phyloP scores from a whole-genome alignment of 2,329 filamentous ascomycete species.

The Ilyonectria sp. region DNA sequence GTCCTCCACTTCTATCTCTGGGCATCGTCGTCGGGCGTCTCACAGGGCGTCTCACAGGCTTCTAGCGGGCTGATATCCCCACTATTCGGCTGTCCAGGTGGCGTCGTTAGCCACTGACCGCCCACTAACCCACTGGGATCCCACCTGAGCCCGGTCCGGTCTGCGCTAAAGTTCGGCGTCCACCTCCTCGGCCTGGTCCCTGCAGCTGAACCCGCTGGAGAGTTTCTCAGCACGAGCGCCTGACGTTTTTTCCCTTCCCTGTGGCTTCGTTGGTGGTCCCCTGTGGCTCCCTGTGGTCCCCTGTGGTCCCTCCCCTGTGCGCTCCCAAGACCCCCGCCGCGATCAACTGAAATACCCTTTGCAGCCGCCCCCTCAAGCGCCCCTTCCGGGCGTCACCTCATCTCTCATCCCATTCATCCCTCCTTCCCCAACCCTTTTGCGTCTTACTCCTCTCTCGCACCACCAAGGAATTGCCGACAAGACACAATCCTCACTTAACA shows the following conservation, averaged over 20 bases:
- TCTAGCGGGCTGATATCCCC: slow-evolving; percentile 43
- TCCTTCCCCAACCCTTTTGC: slow-evolving; percentile 40
- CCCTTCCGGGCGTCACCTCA: slow-evolving; percentile 28
- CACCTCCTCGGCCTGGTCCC: slow-evolving; percentile 39
- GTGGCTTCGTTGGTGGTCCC: slow-evolving; percentile 8
- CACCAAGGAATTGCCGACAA: slow-evolving; percentile 25
- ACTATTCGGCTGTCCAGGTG: slow-evolving; percentile 31
- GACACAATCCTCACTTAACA: background rate
- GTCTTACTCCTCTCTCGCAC: slow-evolving; percentile 25
- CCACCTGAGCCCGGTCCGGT: slow-evolving; percentile 42
- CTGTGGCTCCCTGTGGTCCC: slow-evolving; percentile 1
- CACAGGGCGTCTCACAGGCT: slow-evolving; percentile 32
- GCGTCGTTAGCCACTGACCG: slow-evolving; percentile 18
- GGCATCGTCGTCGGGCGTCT: slow-evolving; percentile 15
- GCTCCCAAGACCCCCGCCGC: slow-evolving; percentile 36
- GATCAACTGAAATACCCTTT: slow-evolving; percentile 34
- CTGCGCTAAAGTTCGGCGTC: slow-evolving; percentile 28
- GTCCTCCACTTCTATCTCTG: slow-evolving; percentile 14
- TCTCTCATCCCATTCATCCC: slow-evolving; percentile 29
- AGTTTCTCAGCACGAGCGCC: slow-evolving; percentile 33
- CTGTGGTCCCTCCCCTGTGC: slow-evolving; percentile 6
- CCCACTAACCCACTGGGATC: slow-evolving; percentile 26
- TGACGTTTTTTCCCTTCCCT: slow-evolving; percentile 31
- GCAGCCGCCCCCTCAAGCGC: slow-evolving; percentile 24
- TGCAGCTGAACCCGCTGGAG: slow-evolving; percentile 38